Evolutionary conservation across 2,329 filamentous ascomycete genomes (phyloP), one percentile per base, ranked within the genome.

Genomic region (Pezicula carpinea): DNA sequence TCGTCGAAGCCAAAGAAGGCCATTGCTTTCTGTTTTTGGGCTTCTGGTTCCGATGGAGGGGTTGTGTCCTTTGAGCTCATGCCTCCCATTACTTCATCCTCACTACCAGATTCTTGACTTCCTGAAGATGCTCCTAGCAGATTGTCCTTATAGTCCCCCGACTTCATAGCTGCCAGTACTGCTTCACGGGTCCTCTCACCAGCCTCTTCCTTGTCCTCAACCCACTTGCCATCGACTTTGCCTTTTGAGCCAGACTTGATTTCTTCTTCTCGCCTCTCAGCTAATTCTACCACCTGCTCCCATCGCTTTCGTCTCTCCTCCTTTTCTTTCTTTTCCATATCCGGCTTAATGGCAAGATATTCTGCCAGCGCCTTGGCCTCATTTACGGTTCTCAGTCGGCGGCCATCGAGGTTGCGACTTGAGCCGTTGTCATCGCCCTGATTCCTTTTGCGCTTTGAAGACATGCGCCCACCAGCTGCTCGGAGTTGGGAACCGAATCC

Each of bases 391-490:
- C 95, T 83, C 46, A 99, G 67, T 47, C 93, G 80, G 18, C 93
- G 83, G 0, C 93, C 93, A 60, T 97, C 93, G 2, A 99, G 76
- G 56, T 97, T 99, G 53, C 93, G 83, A 63, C 89, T 96, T 2
- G 91, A 96, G 19, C 83, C 91, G 61, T 95, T 92, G 52, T 89
- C 84, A 32, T 95, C 89, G 44, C 82, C 84, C 58, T 87, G 82
- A 47, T 85, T 85, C 61, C 85, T 93, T 73, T 95, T 95, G 58
- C 83, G 82, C 60, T 80, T 80, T n/a, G 88, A 92, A 2, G 90
- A 95, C 93, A 99, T 99, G 71, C 95, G 92, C 34, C 95, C 93
- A 63, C 95, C 93, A 3, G 93, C 93, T 0, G 95, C 93, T 63
- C 95, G 89, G 32, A 99, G 82, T 67, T 99, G 95, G 2, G 92